These are phyloP conservation scores for Clathrus columnatus DNA, from an alignment of 768 basidiomycete genomes.

Conservation along the genomic window DNA sequence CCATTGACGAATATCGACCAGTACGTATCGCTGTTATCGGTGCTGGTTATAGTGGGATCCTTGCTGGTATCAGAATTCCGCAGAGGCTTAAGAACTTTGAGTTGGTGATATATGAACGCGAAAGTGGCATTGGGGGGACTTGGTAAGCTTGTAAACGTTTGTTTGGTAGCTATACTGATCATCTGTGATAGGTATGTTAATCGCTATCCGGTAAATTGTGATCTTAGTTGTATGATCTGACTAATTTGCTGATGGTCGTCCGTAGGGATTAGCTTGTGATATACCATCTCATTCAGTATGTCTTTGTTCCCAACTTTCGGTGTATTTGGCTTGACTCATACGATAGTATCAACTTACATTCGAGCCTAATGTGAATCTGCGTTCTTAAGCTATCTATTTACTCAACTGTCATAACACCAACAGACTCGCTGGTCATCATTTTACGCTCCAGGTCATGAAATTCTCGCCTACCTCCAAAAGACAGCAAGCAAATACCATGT, in stretches of 20 bases:
- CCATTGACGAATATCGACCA: conserved; percentile 44
- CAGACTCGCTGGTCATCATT: conserved; percentile 54
- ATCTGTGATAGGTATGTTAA: conserved; percentile 20
- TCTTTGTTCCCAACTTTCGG: not conserved
- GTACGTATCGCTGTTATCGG: conserved; percentile 50
- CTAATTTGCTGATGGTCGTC: not conserved
- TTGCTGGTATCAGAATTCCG: conserved; percentile 49
- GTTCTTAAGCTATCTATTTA: no score
- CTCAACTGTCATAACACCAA: not conserved
- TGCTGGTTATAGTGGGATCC: conserved; percentile 52
- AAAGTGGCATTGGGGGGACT: conserved; percentile 50
- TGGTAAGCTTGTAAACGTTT: conserved; percentile 29
- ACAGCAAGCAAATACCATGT: conserved; percentile 52
- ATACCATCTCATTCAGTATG: conserved; percentile 48
- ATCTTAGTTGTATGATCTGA: conserved; percentile 1
- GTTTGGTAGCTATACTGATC: conserved; percentile 9
- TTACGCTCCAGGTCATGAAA: conserved; percentile 53
- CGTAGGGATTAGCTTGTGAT: conserved; percentile 51
- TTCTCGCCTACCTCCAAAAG: conserved; percentile 42
- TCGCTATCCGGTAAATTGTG: conserved; percentile 38
- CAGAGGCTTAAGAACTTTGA: conserved; percentile 46
- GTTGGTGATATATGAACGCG: conserved; percentile 51
- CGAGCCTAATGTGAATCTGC: conserved; percentile 36
- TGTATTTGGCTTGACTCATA: not conserved
- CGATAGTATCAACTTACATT: conserved; percentile 53